Percentiles rank a stretch among this genome's conserved stretches.
phyloP scores from a whole-genome alignment of 106 monocot species.

The Apostasia shenzhenica region DNA sequence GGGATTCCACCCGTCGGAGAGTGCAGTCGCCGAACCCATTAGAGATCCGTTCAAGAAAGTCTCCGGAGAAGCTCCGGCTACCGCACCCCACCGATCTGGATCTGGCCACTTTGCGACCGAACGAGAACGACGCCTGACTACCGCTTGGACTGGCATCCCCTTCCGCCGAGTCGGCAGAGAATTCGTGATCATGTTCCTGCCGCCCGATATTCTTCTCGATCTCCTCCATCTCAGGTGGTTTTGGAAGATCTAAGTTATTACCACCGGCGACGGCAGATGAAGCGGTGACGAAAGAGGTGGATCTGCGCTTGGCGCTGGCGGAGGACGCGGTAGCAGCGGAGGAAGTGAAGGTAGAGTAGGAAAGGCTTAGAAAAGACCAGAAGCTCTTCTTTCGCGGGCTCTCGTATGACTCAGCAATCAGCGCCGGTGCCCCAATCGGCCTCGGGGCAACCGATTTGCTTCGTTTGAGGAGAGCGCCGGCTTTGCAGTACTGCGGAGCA shows the following conservation, averaged over 20 bases:
- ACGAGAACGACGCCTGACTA: slow-evolving; percentile 30
- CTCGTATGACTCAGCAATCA: slow-evolving; percentile 6
- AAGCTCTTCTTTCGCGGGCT: slow-evolving; percentile 73
- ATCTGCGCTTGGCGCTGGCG: slow-evolving; percentile 19
- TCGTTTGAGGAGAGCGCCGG: slow-evolving; percentile 18
- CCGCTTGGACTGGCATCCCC: slow-evolving; percentile 36
- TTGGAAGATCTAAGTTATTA: background rate
- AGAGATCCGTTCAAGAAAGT: slow-evolving; percentile 61
- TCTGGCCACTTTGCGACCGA: slow-evolving; percentile 49
- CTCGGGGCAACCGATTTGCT: slow-evolving; percentile 57
- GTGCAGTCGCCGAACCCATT: slow-evolving; percentile 56
- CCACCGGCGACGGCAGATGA: slow-evolving; percentile 13
- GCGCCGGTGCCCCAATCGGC: slow-evolving; percentile 1
- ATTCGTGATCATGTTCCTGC: background rate
- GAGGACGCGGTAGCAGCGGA: slow-evolving; percentile 10
- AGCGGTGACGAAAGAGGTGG: slow-evolving; percentile 21
- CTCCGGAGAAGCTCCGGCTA: slow-evolving; percentile 55
- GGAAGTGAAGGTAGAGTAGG: slow-evolving; percentile 12
- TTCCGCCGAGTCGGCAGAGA: background rate
- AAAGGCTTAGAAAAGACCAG: slow-evolving; percentile 60
- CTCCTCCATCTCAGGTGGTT: slow-evolving; percentile 4
- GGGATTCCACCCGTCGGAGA: slow-evolving; percentile 48
- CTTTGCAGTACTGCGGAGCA: background rate
- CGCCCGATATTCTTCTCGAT: background rate
- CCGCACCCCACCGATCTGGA: slow-evolving; percentile 63